Evolutionary conservation across 2,329 filamentous ascomycete genomes (phyloP), one percentile per base, ranked within the genome.

Genomic region (Scedosporium apiospermum): DNA sequence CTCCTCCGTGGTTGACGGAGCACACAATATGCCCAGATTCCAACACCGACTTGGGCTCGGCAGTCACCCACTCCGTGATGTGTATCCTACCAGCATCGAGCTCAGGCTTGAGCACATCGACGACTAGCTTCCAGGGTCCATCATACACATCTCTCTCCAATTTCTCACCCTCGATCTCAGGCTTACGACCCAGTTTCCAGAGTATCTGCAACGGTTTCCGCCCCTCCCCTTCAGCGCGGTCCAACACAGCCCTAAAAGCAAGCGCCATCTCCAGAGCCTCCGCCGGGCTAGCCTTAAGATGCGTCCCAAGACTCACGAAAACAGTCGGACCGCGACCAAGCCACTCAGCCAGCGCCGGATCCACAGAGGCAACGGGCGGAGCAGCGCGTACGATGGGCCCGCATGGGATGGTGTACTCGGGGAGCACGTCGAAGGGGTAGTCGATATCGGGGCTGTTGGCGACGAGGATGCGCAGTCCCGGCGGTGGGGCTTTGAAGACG

Each of bases 281-380:
- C 0, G 71, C 67, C 3, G 72, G 68, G 0, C 70, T 67, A 3
- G 73, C 67, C 0, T 66, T 67, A 57, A 71, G 68, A 3, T 75
- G 70, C 0, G 78, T 78, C 0, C 81, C 81, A 1, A 82, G 68
- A 64, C 79, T 81, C 41, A 83, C 72, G n/a, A 80, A 73, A 0
- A 83, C 68, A 0, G 78, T 82, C 2, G 77, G 76, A 0, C 70
- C 70, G 2, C 69, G 66, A 0, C 67, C 65, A 3, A 82, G 70
- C 81, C 80, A 83, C 1, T 55, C 53, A 1, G 69, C 67, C 7
- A 83, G 68, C n/a, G 75, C 72, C 0, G 75, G 70, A 21, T 49
- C 44, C 14, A 21, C 44, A 21, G 44, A n/a, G 5, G 44, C 44
- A 2, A 49, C 44, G 18, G 44, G 3, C 6, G 16, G n/a, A 12